Base-by-base conservation (phyloP, 177 flowering plant genomes). In the Vitis hybrid region DNA sequence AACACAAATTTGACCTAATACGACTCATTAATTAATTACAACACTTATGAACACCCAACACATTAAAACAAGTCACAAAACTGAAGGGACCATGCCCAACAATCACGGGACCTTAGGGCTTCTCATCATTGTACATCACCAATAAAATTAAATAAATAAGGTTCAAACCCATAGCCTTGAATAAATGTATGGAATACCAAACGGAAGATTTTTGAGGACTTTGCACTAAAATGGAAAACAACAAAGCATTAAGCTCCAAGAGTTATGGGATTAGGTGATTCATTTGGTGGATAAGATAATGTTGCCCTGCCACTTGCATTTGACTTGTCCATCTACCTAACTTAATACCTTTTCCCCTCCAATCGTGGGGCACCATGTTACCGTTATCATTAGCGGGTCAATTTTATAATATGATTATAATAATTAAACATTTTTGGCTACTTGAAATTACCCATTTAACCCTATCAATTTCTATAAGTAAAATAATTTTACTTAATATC, bases 301-400 rank as follows among this genome's bases (percentile, higher is more conserved):
- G 33, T 19, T 65, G 57, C 68, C 24, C 24, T 17, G 47, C 47
- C 7, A 8, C n/a, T 22, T 11, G 20, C 51, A 12, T 8, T 76
- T 68, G 69, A 68, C 71, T 60, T 69, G 17, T 65, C 67, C 64
- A 67, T 13, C 7, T 53, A 6, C 31, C 19, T 17, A 19, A 6
- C 31, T 24, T 17, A 19, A 20, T 12, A 20, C 17, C 49, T 59
- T 69, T 64, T 66, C 13, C 1, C 28, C 52, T 24, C 53, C 14
- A 33, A 60, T 72, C n/a, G 24, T 17, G 28, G 68, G 71, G 70
- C 65, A 61, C 79, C 79, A 72, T 66, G 75, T 68, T 72, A 72
- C 79, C 76, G 63, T 72, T 68, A 65, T 72, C 50, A 68, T 72
- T 71, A 58, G 15, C 58, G 17, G 17, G 8, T 55, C 18, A 55